A percentile compares a stretch with the other conserved stretches of the same genome.
Evolutionary conservation across 805 yeast species (phyloP).

Genomic region (Metschnikowia borealis): DNA sequence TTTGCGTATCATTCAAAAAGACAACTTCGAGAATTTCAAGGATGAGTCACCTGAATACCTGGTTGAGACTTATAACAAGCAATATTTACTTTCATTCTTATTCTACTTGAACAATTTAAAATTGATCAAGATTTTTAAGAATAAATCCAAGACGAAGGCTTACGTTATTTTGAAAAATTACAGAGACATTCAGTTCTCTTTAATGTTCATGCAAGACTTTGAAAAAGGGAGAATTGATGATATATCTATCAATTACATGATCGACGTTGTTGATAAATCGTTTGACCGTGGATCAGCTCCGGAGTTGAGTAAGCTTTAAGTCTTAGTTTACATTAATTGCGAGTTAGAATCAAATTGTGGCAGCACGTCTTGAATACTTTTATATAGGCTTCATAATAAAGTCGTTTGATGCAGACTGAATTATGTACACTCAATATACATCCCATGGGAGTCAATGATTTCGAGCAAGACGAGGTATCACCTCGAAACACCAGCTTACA

Average conservation of each 20-base stretch:
- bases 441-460: not conserved
- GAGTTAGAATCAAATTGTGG: not conserved
- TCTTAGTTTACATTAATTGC: not conserved
- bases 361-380: not conserved
- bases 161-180: slow-evolving; percentile 30
- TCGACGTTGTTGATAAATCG: slow-evolving; percentile 33
- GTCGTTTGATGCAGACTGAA: not conserved
- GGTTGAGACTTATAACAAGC: slow-evolving; percentile 38
- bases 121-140: slow-evolving; percentile 35
- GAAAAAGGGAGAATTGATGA: slow-evolving; percentile 17
- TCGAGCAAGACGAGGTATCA: not conserved
- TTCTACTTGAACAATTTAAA: slow-evolving; percentile 35
- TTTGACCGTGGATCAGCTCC: slow-evolving; percentile 11
- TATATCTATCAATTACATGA: slow-evolving; percentile 25
- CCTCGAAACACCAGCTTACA: not conserved
- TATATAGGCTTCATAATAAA: not conserved
- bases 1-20: slow-evolving; percentile 15
- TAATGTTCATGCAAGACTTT: slow-evolving; percentile 22
- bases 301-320: slow-evolving; percentile 1
- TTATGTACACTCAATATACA: not conserved
- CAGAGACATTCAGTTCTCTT: slow-evolving; percentile 25
- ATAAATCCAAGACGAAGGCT: slow-evolving; percentile 39
- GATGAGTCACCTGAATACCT: slow-evolving; percentile 16
- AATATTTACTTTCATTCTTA: slow-evolving; percentile 37
- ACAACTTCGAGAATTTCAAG: slow-evolving; percentile 13